Base-by-base conservation (phyloP, 2,329 filamentous ascomycete species). In the Xylaria sp. region DNA sequence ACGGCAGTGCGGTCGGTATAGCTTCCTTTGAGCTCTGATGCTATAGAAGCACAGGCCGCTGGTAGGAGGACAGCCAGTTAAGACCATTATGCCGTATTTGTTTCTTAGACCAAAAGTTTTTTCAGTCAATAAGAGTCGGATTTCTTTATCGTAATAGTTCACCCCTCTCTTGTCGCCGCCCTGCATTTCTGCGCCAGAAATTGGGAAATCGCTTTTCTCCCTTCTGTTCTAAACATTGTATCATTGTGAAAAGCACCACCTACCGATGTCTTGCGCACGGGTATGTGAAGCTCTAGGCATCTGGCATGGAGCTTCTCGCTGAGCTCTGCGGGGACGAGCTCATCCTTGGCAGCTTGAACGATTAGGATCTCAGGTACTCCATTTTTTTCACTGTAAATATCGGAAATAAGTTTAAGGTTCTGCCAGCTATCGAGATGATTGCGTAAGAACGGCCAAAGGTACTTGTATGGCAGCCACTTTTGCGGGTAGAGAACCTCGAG, bases 391-490 rank as follows among this genome's bases (percentile, higher is more conserved):
- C 42, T 42, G 69, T 76, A 70, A 5, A 67, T 69, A 37, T 73
- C 65, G 8, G 77, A 74, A 35, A 87, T 79, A 28, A 72, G 55
- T 3, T 74, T 78, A 31, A 88, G 66, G 64, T 87, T 87, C 56
- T 76, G 72, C 77, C 76, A 82, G 66, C 80, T 86, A 66, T 88
- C 83, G 37, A 88, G 76, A 42, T 85, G 83, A 63, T 84, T 93
- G 67, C 89, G 82, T 11, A 94, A 79, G 71, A 94, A 93, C 0
- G 89, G 89, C 81, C 87, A 87, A 0, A 94, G 80, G 72, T 94
- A 87, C 49, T 85, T 84, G 73, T 94, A 94, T 0, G 91, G 91
- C 6, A 94, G 78, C 90, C 91, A 94, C 69, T 85, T 90, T 69
- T 93, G 89, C 1, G 91, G 91, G 71, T 94, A 94, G 2, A 94